Evolutionary conservation across 2,329 filamentous ascomycete genomes (phyloP).

Genomic region (Chrysoporthe cubensis): DNA sequence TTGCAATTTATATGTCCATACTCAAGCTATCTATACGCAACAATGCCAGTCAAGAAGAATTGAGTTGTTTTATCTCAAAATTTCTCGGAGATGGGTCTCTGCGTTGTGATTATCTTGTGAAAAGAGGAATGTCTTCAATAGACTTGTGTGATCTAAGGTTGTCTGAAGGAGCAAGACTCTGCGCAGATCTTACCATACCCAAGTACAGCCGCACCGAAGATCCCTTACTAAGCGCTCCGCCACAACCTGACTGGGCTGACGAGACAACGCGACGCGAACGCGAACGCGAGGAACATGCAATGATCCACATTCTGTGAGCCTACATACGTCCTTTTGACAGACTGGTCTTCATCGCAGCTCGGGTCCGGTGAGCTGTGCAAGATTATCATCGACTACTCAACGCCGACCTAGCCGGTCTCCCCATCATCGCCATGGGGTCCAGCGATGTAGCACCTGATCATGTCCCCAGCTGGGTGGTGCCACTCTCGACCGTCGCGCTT

Average conservation of each 20-base stretch:
- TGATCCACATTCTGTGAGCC: neutral
- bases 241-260: too few relatives aligned
- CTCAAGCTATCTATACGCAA: too few relatives aligned
- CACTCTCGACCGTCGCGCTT: conserved; percentile 41
- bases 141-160: neutral
- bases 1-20: too few relatives aligned
- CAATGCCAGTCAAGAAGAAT: too few relatives aligned
- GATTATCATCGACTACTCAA: neutral
- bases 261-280: neutral
- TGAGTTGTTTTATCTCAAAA: too few relatives aligned
- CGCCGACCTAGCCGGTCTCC: neutral
- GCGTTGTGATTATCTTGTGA: too few relatives aligned
- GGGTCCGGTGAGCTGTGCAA: neutral
- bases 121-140: too few relatives aligned
- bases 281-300: neutral
- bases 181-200: too few relatives aligned
- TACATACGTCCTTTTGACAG: neutral
- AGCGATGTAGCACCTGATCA: conserved; percentile 43
- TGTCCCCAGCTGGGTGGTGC: conserved; percentile 43
- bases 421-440: conserved; percentile 41
- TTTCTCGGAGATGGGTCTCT: too few relatives aligned
- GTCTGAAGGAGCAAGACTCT: neutral
- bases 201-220: neutral
- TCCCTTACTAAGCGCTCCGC: neutral
- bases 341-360: neutral